phyloP scores from a whole-genome alignment of 345 rosid genomes.

The Geranium brycei region DNA sequence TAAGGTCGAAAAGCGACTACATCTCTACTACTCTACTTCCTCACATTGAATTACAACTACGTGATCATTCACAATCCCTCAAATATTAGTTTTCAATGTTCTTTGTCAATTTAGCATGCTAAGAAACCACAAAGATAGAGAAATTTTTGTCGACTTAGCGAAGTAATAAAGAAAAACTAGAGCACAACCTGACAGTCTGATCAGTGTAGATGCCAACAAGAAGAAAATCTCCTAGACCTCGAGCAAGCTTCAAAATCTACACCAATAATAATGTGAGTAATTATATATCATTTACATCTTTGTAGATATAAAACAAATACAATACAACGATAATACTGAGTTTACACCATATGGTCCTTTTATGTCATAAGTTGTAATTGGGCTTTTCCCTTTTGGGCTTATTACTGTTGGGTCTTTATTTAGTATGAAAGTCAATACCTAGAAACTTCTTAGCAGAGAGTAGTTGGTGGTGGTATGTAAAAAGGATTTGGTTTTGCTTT shows the following conservation, averaged over 20 bases:
- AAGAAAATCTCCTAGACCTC: constrained; percentile 68
- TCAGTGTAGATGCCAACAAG: constrained; percentile 68
- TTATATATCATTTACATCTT: not conserved
- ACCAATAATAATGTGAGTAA: constrained; percentile 5
- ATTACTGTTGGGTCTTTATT: no score
- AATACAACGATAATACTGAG: not conserved
- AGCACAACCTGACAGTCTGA: constrained; percentile 46
- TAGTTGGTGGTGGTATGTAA: no score
- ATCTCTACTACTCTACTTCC: not conserved
- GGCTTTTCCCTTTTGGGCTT: no score
- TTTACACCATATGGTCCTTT: no score
- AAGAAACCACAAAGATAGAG: not conserved
- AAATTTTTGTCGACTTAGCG: not conserved
- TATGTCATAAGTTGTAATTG: no score
- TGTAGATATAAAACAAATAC: not conserved
- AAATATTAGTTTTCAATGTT: no score
- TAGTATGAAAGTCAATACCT: no score
- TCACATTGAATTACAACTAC: not conserved
- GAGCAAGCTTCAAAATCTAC: constrained; percentile 53
- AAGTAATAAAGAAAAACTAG: not conserved
- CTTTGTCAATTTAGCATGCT: not conserved
- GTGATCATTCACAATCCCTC: not conserved
- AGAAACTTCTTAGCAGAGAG: no score
- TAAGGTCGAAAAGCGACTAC: not conserved
- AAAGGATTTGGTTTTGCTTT: no score